Conservation (phyloP, 306 rosid genomes). For the Dryas octopetala region DNA sequence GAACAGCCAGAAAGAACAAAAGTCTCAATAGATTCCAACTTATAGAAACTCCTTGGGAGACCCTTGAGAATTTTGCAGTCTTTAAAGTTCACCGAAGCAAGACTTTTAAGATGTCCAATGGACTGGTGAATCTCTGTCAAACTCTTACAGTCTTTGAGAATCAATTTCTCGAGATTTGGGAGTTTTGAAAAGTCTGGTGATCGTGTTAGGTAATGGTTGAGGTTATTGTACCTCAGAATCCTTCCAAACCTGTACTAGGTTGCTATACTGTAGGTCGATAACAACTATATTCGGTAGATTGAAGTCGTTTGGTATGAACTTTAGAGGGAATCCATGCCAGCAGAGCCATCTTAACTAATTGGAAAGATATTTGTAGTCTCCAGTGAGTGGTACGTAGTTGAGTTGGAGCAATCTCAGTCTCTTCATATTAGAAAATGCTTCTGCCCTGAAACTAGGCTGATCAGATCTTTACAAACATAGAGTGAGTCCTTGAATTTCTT, state of each 20-base stretch:
- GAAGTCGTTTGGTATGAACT: constrained; percentile 12
- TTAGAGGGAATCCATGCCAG: constrained; percentile 11
- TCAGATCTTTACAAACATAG: background rate
- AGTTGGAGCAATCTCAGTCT: constrained; percentile 44
- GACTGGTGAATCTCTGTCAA: constrained; percentile 17
- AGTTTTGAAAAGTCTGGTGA: constrained; percentile 37
- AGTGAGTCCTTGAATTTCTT: constrained; percentile 16
- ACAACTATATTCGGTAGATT: constrained; percentile 26
- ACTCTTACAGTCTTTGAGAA: constrained; percentile 26
- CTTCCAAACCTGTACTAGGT: constrained; percentile 37
- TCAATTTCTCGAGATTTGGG: constrained; percentile 40
- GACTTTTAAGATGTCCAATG: constrained; percentile 21
- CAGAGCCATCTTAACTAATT: constrained; percentile 3
- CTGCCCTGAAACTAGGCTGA: background rate
- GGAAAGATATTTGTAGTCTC: constrained; percentile 37
- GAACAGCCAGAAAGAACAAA: too few species aligned
- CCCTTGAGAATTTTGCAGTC: constrained; percentile 19
- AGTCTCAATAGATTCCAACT: too few species aligned
- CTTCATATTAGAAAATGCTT: constrained; percentile 37
- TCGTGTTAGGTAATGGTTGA: constrained; percentile 8
- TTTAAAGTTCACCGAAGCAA: constrained; percentile 32
- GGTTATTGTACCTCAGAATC: constrained; percentile 32
- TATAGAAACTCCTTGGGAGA: constrained; percentile 21
- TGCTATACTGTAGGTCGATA: constrained; percentile 35
- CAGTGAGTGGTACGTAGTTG: constrained; percentile 11